A percentile compares a stretch with the other conserved stretches of the same genome.
Evolutionary conservation across 805 yeast species (phyloP).

Genomic region (Lipomyces sp.): DNA sequence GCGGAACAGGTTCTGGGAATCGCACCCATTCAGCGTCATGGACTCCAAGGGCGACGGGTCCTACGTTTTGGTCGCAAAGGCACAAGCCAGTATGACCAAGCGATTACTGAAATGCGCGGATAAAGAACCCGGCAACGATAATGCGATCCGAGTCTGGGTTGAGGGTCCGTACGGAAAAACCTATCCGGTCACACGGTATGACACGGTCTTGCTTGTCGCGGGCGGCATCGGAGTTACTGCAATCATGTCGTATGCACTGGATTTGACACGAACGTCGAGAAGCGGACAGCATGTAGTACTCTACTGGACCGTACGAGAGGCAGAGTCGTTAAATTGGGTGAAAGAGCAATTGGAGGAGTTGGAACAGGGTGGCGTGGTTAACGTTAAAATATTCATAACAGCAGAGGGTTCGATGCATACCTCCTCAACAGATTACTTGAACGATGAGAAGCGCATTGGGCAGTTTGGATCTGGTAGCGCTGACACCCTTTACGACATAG

Average conservation of each 20-base stretch:
- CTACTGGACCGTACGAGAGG: constrained; percentile 15
- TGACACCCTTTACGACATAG: background rate
- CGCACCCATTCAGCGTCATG: constrained; percentile 24
- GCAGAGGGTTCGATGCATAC: background rate
- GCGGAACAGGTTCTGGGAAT: constrained; percentile 26
- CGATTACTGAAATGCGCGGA: constrained; percentile 10
- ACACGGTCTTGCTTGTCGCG: constrained; percentile 57
- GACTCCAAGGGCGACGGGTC: constrained; percentile 15
- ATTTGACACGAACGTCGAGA: background rate
- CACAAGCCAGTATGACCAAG: constrained; percentile 16
- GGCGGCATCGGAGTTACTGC: constrained; percentile 54
- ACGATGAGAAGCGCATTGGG: background rate
- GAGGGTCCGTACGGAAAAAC: constrained; percentile 68
- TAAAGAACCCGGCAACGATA: background rate
- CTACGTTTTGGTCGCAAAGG: constrained; percentile 20
- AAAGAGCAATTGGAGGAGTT: constrained; percentile 21
- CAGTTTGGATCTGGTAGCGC: background rate
- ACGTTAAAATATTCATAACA: constrained; percentile 14
- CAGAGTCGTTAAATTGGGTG: constrained; percentile 9
- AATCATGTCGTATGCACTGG: constrained; percentile 11
- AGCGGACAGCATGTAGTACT: constrained; percentile 15
- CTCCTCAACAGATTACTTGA: background rate
- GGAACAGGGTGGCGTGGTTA: constrained; percentile 10
- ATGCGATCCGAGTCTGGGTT: constrained; percentile 40
- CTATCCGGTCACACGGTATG: constrained; percentile 54